phyloP scores from a whole-genome alignment of 176 grass and related monocot species.

The Oryza australiensis region DNA sequence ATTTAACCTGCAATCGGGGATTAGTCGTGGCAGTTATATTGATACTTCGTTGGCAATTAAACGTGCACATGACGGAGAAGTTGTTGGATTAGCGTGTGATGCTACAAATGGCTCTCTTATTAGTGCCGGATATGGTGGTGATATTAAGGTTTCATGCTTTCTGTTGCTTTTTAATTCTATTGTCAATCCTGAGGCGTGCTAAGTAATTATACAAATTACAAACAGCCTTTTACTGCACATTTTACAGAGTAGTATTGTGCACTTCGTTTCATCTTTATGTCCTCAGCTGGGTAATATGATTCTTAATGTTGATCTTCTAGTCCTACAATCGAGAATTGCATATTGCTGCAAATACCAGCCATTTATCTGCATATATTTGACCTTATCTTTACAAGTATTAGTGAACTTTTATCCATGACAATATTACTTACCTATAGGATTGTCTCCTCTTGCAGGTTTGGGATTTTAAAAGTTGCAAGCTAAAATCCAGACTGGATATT shows the following conservation, averaged over 20 bases:
- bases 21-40: constrained; percentile 73
- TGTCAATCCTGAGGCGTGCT: constrained; percentile 5
- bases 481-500: constrained; percentile 75
- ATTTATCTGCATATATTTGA: neutral
- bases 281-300: neutral
- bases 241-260: neutral
- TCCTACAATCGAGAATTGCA: constrained; percentile 25
- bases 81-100: constrained; percentile 90
- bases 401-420: neutral
- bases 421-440: constrained; percentile 28
- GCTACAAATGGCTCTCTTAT: constrained; percentile 84
- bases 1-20: constrained; percentile 95
- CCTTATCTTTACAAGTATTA: neutral
- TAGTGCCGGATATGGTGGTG: constrained; percentile 85
- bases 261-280: constrained; percentile 1
- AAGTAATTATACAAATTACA: neutral
- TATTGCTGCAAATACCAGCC: neutral
- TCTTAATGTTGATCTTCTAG: constrained; percentile 10
- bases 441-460: constrained; percentile 58
- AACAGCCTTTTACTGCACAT: neutral
- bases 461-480: constrained; percentile 74
- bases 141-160: constrained; percentile 72
- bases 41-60: constrained; percentile 54
- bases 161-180: neutral
- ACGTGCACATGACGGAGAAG: constrained; percentile 82